A percentile compares a stretch with the other conserved stretches of the same genome.
Evolutionary conservation across 164 flowering plant genomes (phyloP).

Genomic region (Piper longum): DNA sequence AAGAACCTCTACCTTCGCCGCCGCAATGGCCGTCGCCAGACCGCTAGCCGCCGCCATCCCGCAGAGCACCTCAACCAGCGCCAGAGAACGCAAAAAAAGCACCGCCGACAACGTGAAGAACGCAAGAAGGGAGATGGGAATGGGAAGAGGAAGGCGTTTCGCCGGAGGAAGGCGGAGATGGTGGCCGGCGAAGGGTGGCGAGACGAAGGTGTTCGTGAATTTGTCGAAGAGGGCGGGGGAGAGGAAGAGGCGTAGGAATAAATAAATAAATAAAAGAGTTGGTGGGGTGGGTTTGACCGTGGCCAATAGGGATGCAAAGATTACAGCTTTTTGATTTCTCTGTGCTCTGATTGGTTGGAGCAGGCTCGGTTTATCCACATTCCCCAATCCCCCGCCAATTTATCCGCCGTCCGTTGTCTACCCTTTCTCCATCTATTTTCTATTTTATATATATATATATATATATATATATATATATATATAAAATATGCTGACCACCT

Average conservation of each 20-base stretch:
- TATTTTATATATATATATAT: no score
- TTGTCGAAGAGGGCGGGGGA: background rate
- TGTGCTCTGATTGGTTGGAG: constrained; percentile 27
- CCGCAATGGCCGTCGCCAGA: constrained; percentile 26
- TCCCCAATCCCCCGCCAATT: constrained; percentile 1
- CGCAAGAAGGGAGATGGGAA: constrained; percentile 2
- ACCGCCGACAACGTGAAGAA: constrained; percentile 3
- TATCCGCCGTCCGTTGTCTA: background rate
- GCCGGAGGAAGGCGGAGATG: constrained; percentile 2
- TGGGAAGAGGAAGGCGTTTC: constrained; percentile 2
- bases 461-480: background rate
- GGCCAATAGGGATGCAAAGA: constrained; percentile 1
- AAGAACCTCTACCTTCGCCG: constrained; percentile 41
- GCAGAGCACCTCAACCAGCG: background rate
- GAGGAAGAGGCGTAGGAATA: background rate
- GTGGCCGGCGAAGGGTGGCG: background rate
- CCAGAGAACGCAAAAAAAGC: background rate
- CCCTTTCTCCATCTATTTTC: background rate
- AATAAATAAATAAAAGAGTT: background rate
- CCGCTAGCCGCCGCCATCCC: constrained; percentile 56
- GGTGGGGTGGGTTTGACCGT: constrained; percentile 5
- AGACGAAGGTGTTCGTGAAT: background rate
- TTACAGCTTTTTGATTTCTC: constrained; percentile 10
- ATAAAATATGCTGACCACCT: background rate
- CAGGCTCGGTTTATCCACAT: constrained; percentile 16